Conservation (phyloP, 495 filamentous ascomycete species). For the Xylaria scruposa region DNA sequence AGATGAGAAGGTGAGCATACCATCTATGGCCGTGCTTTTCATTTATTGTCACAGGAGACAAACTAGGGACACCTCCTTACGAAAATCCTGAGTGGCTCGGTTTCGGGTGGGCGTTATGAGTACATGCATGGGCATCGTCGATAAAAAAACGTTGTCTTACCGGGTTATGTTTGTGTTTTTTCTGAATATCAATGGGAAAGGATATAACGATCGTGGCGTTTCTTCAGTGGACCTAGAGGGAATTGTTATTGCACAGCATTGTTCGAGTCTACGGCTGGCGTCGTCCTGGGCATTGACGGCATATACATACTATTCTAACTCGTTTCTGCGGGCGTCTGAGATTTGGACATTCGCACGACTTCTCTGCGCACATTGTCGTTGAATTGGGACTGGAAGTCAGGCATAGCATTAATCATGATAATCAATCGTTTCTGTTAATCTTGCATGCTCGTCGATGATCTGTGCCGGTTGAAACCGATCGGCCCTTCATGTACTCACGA, state of each 20-base stretch:
- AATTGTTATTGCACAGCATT: conserved; percentile 19
- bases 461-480: neutral
- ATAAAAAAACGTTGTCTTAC: conserved; percentile 20
- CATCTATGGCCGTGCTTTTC: neutral
- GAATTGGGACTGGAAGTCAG: neutral
- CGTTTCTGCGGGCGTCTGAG: neutral
- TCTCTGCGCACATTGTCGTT: neutral
- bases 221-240: conserved; percentile 18
- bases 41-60: conserved; percentile 7
- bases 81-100: neutral
- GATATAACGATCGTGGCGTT: conserved; percentile 25
- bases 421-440: neutral
- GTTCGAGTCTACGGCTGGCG: conserved; percentile 2
- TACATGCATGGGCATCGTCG: conserved; percentile 9
- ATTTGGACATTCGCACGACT: neutral
- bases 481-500: neutral
- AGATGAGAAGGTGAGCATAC: conserved; percentile 3
- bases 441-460: neutral
- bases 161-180: neutral
- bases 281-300: conserved; percentile 13
- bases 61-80: neutral
- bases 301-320: conserved; percentile 1
- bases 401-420: conserved; percentile 11
- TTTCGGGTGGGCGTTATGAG: conserved; percentile 16
- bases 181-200: conserved; percentile 6